Base-by-base conservation (phyloP, 805 yeast genomes). In the Ogataea paraovalis region DNA sequence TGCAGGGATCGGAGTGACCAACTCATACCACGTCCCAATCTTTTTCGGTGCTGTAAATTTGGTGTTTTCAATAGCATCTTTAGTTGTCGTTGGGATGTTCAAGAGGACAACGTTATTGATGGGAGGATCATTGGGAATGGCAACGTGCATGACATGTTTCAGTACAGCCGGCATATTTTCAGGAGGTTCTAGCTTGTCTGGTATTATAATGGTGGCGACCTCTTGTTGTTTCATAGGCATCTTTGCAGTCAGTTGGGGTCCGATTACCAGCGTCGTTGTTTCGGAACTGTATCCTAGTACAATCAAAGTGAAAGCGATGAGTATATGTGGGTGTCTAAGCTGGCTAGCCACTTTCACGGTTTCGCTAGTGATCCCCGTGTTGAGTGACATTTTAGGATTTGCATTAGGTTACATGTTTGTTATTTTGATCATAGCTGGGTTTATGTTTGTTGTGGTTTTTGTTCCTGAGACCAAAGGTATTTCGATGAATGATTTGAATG, bases 241-340 rank as follows among this genome's bases (percentile, higher is more conserved):
- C 48, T 85, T 85, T 65, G 87, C 90, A 2, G 69, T 80, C 20
- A 79, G 87, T 13, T 82, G 88, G 84, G 91, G 90, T 2, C 88
- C 90, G 32, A 77, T 85, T 49, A 74, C 81, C n/a, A 79, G 77
- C 64, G 77, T 82, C 21, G 70, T 84, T 43, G 80, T 84, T 13
- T 74, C 85, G 32, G 90, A 85, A 59, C 62, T 83, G 36, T 85
- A 77, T 64, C 89, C 89, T 32, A 70, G 74, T 48, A 71, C 78
- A 57, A 79, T 82, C 52, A 79, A 80, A 61, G 72, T 80, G 30
- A 78, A 75, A 58, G 75, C 80, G 5, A 64, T 66, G 70, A 58
- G 70, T 9, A 76, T 83, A 72, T 77, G 87, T 28, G 75, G 82
- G 44, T 78, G 84, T 37, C 68, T 79, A 25, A 78, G 80, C 60